Conservation (phyloP, 2,329 filamentous ascomycete species). For the Raffaelea ambrosiae region DNA sequence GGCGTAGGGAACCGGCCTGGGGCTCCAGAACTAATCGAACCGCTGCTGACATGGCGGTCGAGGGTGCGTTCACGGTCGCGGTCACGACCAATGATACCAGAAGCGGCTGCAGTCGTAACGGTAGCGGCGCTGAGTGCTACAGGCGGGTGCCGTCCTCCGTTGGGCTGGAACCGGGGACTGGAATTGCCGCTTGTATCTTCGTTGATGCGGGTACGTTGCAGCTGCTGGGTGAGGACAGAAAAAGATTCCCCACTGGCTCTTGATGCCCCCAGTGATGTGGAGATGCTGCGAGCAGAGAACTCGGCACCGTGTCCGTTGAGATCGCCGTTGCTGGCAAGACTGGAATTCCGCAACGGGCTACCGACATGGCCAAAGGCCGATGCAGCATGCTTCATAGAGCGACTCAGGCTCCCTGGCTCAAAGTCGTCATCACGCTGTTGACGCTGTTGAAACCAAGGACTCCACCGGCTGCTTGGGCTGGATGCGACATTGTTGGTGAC, state of each 20-base stretch:
- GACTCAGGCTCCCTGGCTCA: slow-evolving; percentile 18
- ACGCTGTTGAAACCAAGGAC: slow-evolving; percentile 36
- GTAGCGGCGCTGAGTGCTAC: slow-evolving; percentile 20
- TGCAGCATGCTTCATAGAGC: slow-evolving; percentile 30
- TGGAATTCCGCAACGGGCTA: slow-evolving; percentile 56
- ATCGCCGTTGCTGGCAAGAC: slow-evolving; percentile 41
- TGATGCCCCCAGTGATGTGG: slow-evolving; percentile 8
- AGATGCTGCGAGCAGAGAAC: background rate
- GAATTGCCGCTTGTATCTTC: slow-evolving; percentile 33
- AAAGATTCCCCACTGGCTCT: slow-evolving; percentile 41
- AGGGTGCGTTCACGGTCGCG: slow-evolving; percentile 29
- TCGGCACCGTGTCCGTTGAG: slow-evolving; percentile 16
- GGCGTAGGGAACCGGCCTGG: slow-evolving; percentile 54
- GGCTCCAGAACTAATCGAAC: slow-evolving; percentile 45
- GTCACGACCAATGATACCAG: slow-evolving; percentile 24
- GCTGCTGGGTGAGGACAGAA: slow-evolving; percentile 52
- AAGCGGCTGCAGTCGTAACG: slow-evolving; percentile 19
- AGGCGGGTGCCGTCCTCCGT: slow-evolving; percentile 33
- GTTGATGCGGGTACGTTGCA: slow-evolving; percentile 49
- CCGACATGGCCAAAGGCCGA: slow-evolving; percentile 61
- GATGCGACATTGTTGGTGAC: slow-evolving; percentile 20
- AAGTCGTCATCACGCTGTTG: slow-evolving; percentile 44
- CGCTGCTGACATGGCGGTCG: slow-evolving; percentile 52
- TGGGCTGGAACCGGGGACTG: slow-evolving; percentile 44
- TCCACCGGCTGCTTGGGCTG: slow-evolving; percentile 57